Evolutionary conservation across 2,329 filamentous ascomycete genomes (phyloP).

Genomic region (Fusarium torreyae): DNA sequence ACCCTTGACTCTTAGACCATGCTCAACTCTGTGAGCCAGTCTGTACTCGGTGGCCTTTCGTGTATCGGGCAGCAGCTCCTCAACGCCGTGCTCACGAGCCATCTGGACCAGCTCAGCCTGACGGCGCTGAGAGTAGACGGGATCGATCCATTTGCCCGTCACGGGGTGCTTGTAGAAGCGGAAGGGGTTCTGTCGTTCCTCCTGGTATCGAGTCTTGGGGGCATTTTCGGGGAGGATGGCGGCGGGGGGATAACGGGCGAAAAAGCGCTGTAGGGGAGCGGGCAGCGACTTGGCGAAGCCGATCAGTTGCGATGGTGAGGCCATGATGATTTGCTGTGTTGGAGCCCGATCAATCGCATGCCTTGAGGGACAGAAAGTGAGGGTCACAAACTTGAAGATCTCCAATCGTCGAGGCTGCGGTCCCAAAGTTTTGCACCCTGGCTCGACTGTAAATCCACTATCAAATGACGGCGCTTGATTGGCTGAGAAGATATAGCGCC

Average conservation of each 20-base stretch:
- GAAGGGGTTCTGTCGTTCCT: conserved; percentile 83
- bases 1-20: conserved; percentile 88
- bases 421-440: conserved; percentile 40
- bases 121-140: conserved; percentile 84
- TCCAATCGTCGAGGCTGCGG: conserved; percentile 42
- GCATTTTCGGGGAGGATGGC: conserved; percentile 67
- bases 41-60: conserved; percentile 81
- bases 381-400: conserved; percentile 25
- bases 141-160: conserved; percentile 87
- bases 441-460: conserved; percentile 11
- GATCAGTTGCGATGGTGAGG: conserved; percentile 60
- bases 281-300: conserved; percentile 81
- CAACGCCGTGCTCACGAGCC: conserved; percentile 82
- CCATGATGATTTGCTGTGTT: conserved; percentile 50
- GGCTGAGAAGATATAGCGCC: not conserved
- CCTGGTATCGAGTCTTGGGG: conserved; percentile 66
- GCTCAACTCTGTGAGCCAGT: conserved; percentile 80
- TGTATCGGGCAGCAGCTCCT: conserved; percentile 83
- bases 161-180: conserved; percentile 81
- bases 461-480: conserved; percentile 27
- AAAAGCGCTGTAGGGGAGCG: conserved; percentile 84
- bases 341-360: conserved; percentile 41
- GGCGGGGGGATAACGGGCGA: conserved; percentile 88
- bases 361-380: conserved; percentile 8
- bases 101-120: conserved; percentile 94